Percentiles rank a stretch among this genome's conserved stretches.
phyloP scores from a whole-genome alignment of 2,329 filamentous ascomycete genomes.

The Aspergillus hiratsukae region DNA sequence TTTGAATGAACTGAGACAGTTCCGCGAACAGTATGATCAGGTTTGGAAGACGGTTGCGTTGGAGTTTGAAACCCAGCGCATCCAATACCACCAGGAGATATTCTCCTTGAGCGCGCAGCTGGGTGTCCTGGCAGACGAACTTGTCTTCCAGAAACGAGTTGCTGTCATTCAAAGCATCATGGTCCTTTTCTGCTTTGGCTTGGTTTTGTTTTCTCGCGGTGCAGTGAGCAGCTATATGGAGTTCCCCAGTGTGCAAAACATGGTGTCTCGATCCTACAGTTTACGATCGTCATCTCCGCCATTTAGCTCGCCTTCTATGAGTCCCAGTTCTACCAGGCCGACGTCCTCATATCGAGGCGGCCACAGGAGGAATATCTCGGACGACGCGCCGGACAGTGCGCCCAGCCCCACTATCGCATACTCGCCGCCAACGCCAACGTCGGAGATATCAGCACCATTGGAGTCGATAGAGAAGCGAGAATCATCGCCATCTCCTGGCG shows the following conservation, averaged over 20 bases:
- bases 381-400: conserved; percentile 28
- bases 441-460: conserved; percentile 19
- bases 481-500: neutral
- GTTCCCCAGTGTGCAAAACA: conserved; percentile 44
- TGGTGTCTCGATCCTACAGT: conserved; percentile 43
- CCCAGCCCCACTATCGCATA: conserved; percentile 33
- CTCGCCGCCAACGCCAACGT: conserved; percentile 38
- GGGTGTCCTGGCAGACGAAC: conserved; percentile 87
- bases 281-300: conserved; percentile 35
- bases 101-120: conserved; percentile 75
- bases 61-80: conserved; percentile 81
- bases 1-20: conserved; percentile 69
- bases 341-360: conserved; percentile 27
- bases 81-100: conserved; percentile 78
- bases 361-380: conserved; percentile 31
- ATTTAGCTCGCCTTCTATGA: conserved; percentile 33
- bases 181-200: conserved; percentile 76
- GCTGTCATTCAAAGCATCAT: conserved; percentile 86
- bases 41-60: conserved; percentile 95
- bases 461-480: conserved; percentile 8
- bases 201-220: conserved; percentile 71
- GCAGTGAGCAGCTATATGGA: conserved; percentile 42
- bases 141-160: conserved; percentile 80
- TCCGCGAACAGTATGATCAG: conserved; percentile 86
- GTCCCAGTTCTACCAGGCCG: conserved; percentile 34